phyloP scores from a whole-genome alignment of 164 flowering plant species.

The Hamamelis virginiana region DNA sequence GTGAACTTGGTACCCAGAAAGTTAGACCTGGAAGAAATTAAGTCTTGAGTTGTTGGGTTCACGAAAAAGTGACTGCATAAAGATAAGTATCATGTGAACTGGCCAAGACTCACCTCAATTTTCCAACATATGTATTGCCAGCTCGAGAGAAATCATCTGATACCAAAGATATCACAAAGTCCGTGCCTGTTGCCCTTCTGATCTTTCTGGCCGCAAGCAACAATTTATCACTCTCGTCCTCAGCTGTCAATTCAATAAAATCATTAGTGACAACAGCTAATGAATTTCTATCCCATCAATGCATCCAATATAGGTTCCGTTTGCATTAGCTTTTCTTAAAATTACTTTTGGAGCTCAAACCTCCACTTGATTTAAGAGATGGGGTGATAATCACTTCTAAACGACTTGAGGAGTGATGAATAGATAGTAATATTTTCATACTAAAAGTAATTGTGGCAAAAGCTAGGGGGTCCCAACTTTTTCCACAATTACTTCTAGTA shows the following conservation, averaged over 20 bases:
- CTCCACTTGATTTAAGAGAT: no score
- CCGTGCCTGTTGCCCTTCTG: conserved; percentile 60
- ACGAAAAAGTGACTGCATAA: neutral
- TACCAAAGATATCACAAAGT: conserved; percentile 57
- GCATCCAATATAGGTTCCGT: no score
- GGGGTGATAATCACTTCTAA: no score
- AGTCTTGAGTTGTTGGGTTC: neutral
- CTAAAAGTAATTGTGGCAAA: no score
- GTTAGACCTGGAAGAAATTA: conserved; percentile 52
- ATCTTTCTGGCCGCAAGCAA: conserved; percentile 59
- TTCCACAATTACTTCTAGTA: no score
- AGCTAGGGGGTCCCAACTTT: no score
- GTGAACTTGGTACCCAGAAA: conserved; percentile 71
- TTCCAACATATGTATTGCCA: conserved; percentile 62
- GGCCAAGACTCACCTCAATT: conserved; percentile 45
- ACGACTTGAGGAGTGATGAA: no score
- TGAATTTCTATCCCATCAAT: neutral
- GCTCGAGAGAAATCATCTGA: conserved; percentile 61
- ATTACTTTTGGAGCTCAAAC: no score
- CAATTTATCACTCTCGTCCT: conserved; percentile 45
- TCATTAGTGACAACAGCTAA: neutral
- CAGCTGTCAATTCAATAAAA: conserved; percentile 44
- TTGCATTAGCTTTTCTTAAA: no score
- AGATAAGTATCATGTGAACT: neutral
- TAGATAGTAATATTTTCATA: no score